Percentiles rank a stretch among this genome's conserved stretches.
phyloP scores from a whole-genome alignment of 371 early-diverging fungal species.

The Mucor plumbeus region DNA sequence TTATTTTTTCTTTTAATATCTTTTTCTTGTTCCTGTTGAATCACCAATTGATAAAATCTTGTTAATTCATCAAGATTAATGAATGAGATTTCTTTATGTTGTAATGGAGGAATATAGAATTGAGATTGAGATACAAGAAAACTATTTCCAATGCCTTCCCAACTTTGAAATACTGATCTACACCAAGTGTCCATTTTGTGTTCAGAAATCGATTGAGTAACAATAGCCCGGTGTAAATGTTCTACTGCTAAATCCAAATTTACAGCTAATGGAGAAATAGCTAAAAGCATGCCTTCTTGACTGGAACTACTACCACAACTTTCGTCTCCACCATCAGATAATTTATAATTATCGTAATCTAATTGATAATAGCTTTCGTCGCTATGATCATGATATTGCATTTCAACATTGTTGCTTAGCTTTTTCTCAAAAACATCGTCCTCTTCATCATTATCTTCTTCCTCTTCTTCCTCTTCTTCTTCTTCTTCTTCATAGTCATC shows the following conservation, averaged over 20 bases:
- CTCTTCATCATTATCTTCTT: not conserved
- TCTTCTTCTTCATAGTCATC: not conserved
- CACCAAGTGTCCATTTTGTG: constrained; percentile 35
- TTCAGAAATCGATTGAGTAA: constrained; percentile 12
- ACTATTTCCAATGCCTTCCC: constrained; percentile 55
- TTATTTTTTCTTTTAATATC: not conserved
- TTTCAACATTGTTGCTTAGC: too few relatives aligned
- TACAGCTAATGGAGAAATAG: constrained; percentile 35
- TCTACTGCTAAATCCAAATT: constrained; percentile 26
- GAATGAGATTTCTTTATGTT: not conserved
- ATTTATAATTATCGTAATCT: constrained; percentile 22
- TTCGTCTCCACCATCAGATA: constrained; percentile 7
- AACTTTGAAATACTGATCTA: constrained; percentile 48
- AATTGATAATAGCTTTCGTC: constrained; percentile 35
- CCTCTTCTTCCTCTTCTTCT: not conserved
- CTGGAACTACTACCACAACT: not conserved
- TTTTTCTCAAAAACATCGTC: not conserved
- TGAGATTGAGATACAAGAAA: constrained; percentile 20
- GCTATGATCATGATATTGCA: not conserved
- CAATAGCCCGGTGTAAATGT: constrained; percentile 22
- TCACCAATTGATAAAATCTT: constrained; percentile 22
- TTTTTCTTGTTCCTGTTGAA: not conserved
- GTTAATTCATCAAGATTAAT: constrained; percentile 26
- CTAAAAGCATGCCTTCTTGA: constrained; percentile 32
- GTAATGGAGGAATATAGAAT: constrained; percentile 4